Evolutionary conservation across 441 rosid genomes (phyloP), one percentile per base, ranked within the genome.

Genomic region (Metrosideros polymorpha): DNA sequence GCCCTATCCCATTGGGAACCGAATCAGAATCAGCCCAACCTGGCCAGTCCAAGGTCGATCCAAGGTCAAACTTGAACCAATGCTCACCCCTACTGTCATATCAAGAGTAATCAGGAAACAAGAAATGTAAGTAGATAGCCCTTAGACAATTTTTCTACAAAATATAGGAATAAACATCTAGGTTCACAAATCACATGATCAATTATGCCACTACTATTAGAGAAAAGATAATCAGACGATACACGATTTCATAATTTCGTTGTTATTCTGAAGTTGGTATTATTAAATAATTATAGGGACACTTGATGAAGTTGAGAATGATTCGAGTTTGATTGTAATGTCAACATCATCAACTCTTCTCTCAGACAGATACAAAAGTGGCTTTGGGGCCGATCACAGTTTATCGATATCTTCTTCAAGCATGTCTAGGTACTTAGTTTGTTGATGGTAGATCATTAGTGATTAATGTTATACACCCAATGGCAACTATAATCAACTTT

Each of bases 351-450:
- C 76, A 4, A 4, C 25, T 63, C 7, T 1, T 13, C 12, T 63
- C 4, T 63, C 7, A 0, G 5, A 63, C 0, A 7, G 5, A 63
- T 63, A 32, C 1, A 18, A 5, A 63, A 32, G 24, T 1, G 13
- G 17, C 32, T 12, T n/a, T 18, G 0, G 7, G 14, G 4, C 0
- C 12, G 9, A 1, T n/a, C n/a, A n/a, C n/a, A 8, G 12, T 32
- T 32, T 4, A 32, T 63, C 7, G 8, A 52, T 52, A 19, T 7
- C 55, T 19, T 9, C 55, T 22, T 52, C 25, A 19, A 9, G 12
- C 29, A 56, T 47, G 10, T 56, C 6, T 56, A 12, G 2, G 61
- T n/a, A 56, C 29, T 27, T 14, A 12, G 7, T 12, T 27, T 30
- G 2, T n/a, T n/a, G 29, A 56, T 12, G 29, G 15, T 30, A 6